These are phyloP conservation scores for Phytopythium aichiense DNA, from an alignment of 352 stramenopile species.

Conservation along the genomic window DNA sequence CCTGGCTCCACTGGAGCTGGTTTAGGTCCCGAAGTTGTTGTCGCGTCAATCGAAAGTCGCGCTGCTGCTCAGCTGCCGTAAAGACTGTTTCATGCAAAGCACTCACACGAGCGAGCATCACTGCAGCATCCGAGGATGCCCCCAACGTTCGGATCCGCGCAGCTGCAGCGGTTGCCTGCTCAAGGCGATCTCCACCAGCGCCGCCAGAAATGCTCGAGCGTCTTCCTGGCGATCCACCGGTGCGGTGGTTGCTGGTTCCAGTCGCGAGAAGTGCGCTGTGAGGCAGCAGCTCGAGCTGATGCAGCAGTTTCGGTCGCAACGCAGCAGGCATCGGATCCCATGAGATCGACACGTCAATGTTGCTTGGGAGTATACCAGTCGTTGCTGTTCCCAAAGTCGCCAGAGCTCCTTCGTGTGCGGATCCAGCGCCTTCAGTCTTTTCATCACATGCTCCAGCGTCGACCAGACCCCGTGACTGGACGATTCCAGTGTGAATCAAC, in stretches of 20 bases:
- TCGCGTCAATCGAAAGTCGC: background rate
- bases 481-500: slow-evolving; percentile 34
- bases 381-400: background rate
- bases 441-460: background rate
- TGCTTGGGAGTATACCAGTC: background rate
- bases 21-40: slow-evolving; percentile 26
- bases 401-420: background rate
- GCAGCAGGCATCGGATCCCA: background rate
- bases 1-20: slow-evolving; percentile 48
- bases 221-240: slow-evolving; percentile 4
- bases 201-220: slow-evolving; percentile 9
- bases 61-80: background rate
- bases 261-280: slow-evolving; percentile 29
- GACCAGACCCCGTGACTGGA: slow-evolving; percentile 23
- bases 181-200: background rate
- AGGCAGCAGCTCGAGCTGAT: slow-evolving; percentile 37
- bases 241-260: slow-evolving; percentile 5
- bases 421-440: background rate
- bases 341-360: background rate
- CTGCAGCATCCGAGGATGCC: background rate
- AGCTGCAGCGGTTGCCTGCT: slow-evolving; percentile 2
- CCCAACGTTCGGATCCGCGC: background rate
- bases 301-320: slow-evolving; percentile 32
- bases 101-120: background rate
- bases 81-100: background rate